Evolutionary conservation across 129 eudicot species (phyloP).

Genomic region (Flaveria robusta): DNA sequence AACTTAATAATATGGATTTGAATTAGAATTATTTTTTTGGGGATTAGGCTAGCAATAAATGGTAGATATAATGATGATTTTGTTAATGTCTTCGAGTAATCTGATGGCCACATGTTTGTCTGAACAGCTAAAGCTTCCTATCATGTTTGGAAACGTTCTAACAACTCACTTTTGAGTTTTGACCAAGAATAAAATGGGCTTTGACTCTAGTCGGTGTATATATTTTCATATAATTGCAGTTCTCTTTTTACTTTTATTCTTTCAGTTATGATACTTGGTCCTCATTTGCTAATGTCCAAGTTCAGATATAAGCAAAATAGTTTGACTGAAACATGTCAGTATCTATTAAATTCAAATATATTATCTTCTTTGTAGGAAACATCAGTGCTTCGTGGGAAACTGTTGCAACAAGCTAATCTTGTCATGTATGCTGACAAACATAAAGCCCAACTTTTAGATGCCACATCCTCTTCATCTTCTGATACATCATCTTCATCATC

Average conservation of each 20-base stretch:
- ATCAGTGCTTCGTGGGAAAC: constrained; percentile 69
- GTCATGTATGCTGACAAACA: constrained; percentile 70
- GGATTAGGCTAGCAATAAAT: not conserved
- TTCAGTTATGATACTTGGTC: not conserved
- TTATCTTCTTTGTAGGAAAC: constrained; percentile 58
- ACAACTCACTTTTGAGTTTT: not conserved
- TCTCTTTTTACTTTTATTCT: not conserved
- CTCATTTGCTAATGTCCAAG: not conserved
- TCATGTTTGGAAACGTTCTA: not conserved
- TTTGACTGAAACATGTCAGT: constrained; percentile 21
- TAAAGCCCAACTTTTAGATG: constrained; percentile 51
- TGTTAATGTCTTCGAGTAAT: not conserved
- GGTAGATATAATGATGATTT: not conserved
- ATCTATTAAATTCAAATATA: not conserved
- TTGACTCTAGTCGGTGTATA: not conserved
- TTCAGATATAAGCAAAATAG: not conserved
- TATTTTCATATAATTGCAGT: not conserved
- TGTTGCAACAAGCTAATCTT: constrained; percentile 70
- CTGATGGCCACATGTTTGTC: not conserved
- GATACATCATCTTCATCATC: constrained; percentile 61
- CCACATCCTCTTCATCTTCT: constrained; percentile 47
- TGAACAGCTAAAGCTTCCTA: not conserved
- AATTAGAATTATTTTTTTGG: not conserved
- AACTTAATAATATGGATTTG: not conserved
- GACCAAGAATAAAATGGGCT: not conserved